phyloP scores from a whole-genome alignment of 2,329 filamentous ascomycete species.

The Penicillium sp. region DNA sequence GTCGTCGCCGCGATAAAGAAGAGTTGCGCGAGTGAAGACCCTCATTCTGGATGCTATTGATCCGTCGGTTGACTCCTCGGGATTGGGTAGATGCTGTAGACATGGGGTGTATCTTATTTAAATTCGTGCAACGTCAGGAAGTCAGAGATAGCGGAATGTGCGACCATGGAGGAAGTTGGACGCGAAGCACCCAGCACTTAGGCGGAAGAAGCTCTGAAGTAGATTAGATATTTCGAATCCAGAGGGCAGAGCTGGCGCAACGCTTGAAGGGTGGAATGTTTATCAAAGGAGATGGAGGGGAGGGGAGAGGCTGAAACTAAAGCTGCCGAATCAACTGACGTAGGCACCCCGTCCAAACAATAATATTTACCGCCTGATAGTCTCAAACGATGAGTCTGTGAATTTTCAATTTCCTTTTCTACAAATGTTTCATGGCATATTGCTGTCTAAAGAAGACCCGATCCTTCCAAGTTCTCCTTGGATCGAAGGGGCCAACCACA shows the following conservation, averaged over 20 bases:
- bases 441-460: not conserved
- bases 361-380: not conserved
- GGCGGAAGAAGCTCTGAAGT: slow-evolving; percentile 3
- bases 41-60: slow-evolving; percentile 49
- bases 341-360: slow-evolving; percentile 25
- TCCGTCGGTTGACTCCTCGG: slow-evolving; percentile 47
- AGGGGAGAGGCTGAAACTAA: slow-evolving; percentile 22
- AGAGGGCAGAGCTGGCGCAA: slow-evolving; percentile 5
- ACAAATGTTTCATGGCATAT: not conserved
- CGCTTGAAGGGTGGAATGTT: slow-evolving; percentile 15
- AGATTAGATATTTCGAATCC: not conserved
- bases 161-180: slow-evolving; percentile 35
- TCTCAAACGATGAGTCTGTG: not conserved
- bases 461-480: slow-evolving; percentile 3
- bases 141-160: slow-evolving; percentile 29
- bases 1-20: slow-evolving; percentile 44
- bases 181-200: slow-evolving; percentile 21
- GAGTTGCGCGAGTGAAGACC: slow-evolving; percentile 43
- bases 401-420: not conserved
- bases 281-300: slow-evolving; percentile 13
- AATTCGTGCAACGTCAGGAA: slow-evolving; percentile 25
- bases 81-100: slow-evolving; percentile 49
- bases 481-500: not conserved
- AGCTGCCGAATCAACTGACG: slow-evolving; percentile 23
- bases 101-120: slow-evolving; percentile 38